Base-by-base conservation (phyloP, 345 rosid species). In the Aquilaria malaccensis region DNA sequence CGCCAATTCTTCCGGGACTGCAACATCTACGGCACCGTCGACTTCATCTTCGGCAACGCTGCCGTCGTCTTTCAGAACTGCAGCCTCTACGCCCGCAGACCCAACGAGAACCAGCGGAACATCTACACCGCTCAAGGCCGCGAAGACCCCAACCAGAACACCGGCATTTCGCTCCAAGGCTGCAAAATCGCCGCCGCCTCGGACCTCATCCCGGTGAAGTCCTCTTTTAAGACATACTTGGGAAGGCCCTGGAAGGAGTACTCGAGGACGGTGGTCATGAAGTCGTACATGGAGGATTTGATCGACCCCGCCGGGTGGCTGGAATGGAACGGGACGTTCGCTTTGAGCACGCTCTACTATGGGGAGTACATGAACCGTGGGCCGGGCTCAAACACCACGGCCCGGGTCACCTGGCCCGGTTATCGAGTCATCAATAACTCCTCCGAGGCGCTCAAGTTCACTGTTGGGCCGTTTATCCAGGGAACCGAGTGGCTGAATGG, bases 401-500 rank as follows among this genome's bases (percentile, higher is more conserved):
- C 33, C 0, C 61, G 81, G 33, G 81, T 80, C 50, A 71, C 72
- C 11, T 80, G 84, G 84, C 51, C 61, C 2, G 81, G 84, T 0
- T 77, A 62, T 58, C 80, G 65, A 37, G 59, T 50, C 10, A 64
- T 79, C 50, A 61, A 41, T 45, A 61, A 31, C 12, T 46, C 59
- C 7, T 30, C 63, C 1, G 78, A 64, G 57, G 83, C 83, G 3
- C 32, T 15, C 29, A 70, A 76, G 14, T 76, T 58, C 60, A 75
- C 80, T 3, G 71, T 56, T 3, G 45, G 32, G 33, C 58, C 53
- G 9, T 75, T 78, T 57, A 10, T 71, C 13, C 61, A 56, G 29
- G 82, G 72, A 14, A 58, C 62, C 30, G 52, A 52, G 3, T 67
- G 71, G 71, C 50, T 67, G n/a, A 97, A 97, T 30, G 80, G 96